phyloP scores from a whole-genome alignment of 306 rosid genomes.

The Abrus pulchellus region DNA sequence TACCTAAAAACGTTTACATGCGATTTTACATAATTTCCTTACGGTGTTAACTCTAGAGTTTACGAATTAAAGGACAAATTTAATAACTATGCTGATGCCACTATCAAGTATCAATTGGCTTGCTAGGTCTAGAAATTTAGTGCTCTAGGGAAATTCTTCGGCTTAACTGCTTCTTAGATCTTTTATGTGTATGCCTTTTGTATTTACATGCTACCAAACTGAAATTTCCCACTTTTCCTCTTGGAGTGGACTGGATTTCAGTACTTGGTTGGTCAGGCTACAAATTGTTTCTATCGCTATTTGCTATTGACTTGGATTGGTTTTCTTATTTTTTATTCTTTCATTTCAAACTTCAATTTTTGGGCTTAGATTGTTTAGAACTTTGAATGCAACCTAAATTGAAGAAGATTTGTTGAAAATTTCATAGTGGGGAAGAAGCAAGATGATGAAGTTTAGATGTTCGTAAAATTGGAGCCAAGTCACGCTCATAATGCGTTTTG shows the following conservation, averaged over 20 bases:
- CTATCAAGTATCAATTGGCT: conserved; percentile 4
- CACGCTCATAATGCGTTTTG: conserved; percentile 1
- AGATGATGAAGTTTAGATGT: conserved; percentile 6
- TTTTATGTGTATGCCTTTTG: not conserved
- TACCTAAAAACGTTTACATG: no score
- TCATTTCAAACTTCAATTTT: conserved; percentile 27
- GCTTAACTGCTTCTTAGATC: not conserved
- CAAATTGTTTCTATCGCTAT: not conserved
- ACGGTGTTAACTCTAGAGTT: no score
- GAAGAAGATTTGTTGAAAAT: conserved; percentile 22
- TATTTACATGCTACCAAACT: not conserved
- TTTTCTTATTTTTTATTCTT: not conserved
- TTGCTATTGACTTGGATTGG: not conserved
- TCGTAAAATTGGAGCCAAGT: conserved; percentile 14
- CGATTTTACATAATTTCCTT: no score
- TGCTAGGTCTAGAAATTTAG: not conserved
- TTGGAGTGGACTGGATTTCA: not conserved
- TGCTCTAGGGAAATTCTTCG: not conserved
- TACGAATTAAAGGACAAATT: no score
- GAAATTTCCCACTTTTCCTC: conserved; percentile 1
- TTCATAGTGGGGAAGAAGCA: conserved; percentile 30
- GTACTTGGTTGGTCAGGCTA: conserved; percentile 12
- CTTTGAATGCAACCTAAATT: conserved; percentile 36
- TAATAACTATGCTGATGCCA: conserved; percentile 8
- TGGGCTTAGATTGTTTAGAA: not conserved